Base-by-base conservation (phyloP, 352 stramenopile genomes). In the Globisporangium cederbergense region DNA sequence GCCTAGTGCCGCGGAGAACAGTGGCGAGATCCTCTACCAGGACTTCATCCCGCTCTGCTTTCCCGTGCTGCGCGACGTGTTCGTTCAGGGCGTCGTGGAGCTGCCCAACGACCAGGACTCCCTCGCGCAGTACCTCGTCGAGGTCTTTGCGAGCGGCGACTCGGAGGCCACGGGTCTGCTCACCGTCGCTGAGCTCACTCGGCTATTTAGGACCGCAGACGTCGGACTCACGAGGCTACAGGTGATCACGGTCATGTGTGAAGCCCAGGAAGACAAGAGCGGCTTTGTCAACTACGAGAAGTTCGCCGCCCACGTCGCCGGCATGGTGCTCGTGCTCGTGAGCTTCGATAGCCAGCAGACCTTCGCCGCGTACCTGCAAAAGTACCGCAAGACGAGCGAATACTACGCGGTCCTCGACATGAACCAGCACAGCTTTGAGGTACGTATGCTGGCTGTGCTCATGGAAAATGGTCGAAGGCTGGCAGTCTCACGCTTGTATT, bases 351-450 rank as follows among this genome's bases (percentile, higher is more conserved):
- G 67, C 25, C 80, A 95, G 65, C 72, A 89, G 40, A 72, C 74
- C 0, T 86, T 83, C 38, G 76, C 80, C 2, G 28, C 74, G 55
- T 89, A 80, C 49, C 56, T 91, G 25, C 77, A 80, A 30, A 79
- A 70, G 49, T 91, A 93, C 67, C 85, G 83, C 54, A 82, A 86
- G 57, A 88, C 77, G 43, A 85, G 78, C 60, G 83, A 92, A 50
- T 91, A 90, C 66, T 94, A 92, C 71, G 79, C 72, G 1, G 70
- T 94, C 7, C 71, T 91, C 16, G 81, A 89, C 51, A 72, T 92
- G 64, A 91, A 92, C 64, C 81, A 94, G 67, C 86, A 91, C 71
- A 75, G 81, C 40, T 90, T 93, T 62, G 82, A 91, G 73, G 80
- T 83, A 55, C 6, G 8, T 16, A 36, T 25, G 14, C 28, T 40